phyloP scores from a whole-genome alignment of 345 rosid species.

The Eucalyptus tenuipes region DNA sequence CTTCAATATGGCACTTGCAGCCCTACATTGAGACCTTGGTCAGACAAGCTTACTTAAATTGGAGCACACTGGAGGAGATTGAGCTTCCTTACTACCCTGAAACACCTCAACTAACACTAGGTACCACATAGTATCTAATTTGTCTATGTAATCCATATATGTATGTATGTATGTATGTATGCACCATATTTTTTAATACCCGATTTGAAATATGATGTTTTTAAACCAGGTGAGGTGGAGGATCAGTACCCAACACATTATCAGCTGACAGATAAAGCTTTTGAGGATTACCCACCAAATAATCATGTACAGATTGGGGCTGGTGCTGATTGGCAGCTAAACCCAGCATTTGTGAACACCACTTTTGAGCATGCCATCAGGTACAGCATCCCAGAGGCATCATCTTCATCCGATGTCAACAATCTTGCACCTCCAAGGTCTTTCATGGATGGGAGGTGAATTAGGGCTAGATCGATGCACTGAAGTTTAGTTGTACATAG shows the following conservation, averaged over 20 bases:
- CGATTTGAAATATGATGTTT: neutral
- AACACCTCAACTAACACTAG: conserved; percentile 39
- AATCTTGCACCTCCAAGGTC: conserved; percentile 20
- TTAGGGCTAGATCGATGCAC: neutral
- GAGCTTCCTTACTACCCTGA: conserved; percentile 27
- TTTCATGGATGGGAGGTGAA: conserved; percentile 4
- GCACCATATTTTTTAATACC: neutral
- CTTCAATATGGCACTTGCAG: conserved; percentile 15
- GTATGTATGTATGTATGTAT: neutral
- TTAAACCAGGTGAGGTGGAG: conserved; percentile 20
- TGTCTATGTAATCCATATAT: neutral
- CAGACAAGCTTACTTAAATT: conserved; percentile 39
- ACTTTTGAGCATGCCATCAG: conserved; percentile 1
- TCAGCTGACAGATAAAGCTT: neutral
- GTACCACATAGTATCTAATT: conserved; percentile 1
- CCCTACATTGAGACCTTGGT: conserved; percentile 27
- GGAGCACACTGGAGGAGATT: conserved; percentile 34
- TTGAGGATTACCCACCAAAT: neutral
- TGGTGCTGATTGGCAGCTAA: conserved; percentile 8
- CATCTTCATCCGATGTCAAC: conserved; percentile 15
- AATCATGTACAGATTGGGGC: neutral
- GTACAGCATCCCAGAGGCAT: conserved; percentile 23
- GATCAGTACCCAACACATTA: conserved; percentile 22
- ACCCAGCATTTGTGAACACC: neutral
- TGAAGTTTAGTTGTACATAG: neutral